Conservation (phyloP, 139 green algal genomes). For the Zygnema cylindricum region DNA sequence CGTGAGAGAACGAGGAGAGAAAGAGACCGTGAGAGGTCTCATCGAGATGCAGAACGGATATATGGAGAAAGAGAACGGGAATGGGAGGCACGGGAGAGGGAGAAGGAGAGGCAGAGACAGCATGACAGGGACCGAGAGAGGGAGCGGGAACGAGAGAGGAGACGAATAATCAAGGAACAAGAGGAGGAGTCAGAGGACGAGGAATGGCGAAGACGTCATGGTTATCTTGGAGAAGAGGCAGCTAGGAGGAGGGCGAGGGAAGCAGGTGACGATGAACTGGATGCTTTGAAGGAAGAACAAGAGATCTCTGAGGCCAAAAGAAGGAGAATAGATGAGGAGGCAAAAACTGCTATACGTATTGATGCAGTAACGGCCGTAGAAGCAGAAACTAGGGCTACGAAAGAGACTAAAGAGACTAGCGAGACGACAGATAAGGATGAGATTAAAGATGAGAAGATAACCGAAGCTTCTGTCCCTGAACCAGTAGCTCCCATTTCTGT, state of each 20-base stretch:
- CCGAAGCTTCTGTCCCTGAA: neutral
- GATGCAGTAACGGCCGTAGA: neutral
- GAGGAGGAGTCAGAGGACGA: constrained; percentile 32
- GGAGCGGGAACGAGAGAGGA: constrained; percentile 29
- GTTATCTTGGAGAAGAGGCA: constrained; percentile 26
- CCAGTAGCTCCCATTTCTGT: neutral
- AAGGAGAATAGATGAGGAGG: constrained; percentile 34
- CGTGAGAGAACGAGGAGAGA: constrained; percentile 24
- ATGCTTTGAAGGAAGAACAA: constrained; percentile 33
- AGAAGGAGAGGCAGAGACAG: constrained; percentile 37
- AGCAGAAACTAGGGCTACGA: neutral
- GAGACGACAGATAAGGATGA: neutral
- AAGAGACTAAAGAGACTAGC: neutral
- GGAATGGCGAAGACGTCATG: constrained; percentile 26
- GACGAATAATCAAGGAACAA: constrained; percentile 11
- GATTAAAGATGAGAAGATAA: neutral
- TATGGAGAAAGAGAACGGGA: constrained; percentile 38
- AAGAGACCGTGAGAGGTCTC: neutral
- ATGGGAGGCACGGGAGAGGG: constrained; percentile 33
- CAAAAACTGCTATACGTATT: neutral
- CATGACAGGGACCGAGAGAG: constrained; percentile 47
- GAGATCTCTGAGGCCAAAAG: constrained; percentile 19
- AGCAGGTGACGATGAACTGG: constrained; percentile 41
- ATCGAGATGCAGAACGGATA: constrained; percentile 10
- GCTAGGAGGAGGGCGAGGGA: constrained; percentile 39